Evolutionary conservation across 1,284 basidiomycete species (phyloP), one percentile per base, ranked within the genome.

Genomic region (Ceratorhiza oryzae-sativae): DNA sequence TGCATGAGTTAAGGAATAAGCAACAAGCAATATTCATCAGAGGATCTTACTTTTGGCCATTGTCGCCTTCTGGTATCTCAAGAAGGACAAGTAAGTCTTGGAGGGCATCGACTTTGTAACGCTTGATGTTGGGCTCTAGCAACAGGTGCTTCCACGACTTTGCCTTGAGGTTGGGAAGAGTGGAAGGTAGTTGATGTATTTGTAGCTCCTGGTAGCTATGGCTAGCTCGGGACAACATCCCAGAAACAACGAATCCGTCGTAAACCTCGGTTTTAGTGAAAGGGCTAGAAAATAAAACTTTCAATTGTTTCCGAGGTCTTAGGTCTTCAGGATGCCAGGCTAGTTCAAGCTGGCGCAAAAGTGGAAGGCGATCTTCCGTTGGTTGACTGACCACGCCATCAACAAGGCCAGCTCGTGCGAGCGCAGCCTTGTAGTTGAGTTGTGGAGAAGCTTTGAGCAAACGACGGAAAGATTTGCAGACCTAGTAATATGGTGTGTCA

Each of bases 21-120:
- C 27, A 39, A 34, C 2, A n/a, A 58, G 42, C n/a, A 18, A 9
- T 49, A 25, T 25, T 30, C 25, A 20, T 15, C 6, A 8, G 20
- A 34, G 15, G 41, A 32, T 27, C 30, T 65, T n/a, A 68, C 36
- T 39, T 45, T 36, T 48, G 18, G 18, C 36, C 39, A 18, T 25
- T 20, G 18, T 55, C 13, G 1, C 34, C 36, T 15, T 67, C 48
- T 9, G 62, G 48, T 34, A 30, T 46, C 46, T 41, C 41, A 12
- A 68, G 15, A 25, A 68, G 36, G 20, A 49, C 60, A n/a, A 68
- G 53, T 13, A 68, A 23, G 42, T 68, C 65, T 30, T 68, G 65
- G 10, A 27, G 5, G n/a, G 65, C 51, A 45, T 68, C 65, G 8
- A 39, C 32, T 45, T 68, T 68, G 36, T 56, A 58, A 20, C 20